phyloP scores from a whole-genome alignment of 2,329 filamentous ascomycete genomes.

The Chaetomium sp. region DNA sequence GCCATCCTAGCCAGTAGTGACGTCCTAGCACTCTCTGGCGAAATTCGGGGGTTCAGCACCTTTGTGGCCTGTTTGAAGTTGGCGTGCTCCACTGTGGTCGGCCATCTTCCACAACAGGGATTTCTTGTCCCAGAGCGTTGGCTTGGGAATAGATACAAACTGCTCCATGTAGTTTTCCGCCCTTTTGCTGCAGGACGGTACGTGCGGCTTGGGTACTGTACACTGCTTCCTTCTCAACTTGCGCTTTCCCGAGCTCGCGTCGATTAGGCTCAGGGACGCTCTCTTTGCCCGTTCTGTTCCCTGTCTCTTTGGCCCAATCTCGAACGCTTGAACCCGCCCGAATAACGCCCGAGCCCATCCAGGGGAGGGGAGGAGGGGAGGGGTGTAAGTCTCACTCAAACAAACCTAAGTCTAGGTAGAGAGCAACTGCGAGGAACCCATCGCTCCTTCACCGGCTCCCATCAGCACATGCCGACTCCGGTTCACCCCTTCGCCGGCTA shows the following conservation, averaged over 20 bases:
- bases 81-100: slow-evolving; percentile 3
- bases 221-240: background rate
- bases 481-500: slow-evolving; percentile 16
- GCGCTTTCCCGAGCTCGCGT: background rate
- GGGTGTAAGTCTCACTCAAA: slow-evolving; percentile 4
- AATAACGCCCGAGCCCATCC: background rate
- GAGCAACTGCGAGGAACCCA: slow-evolving; percentile 3
- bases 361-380: background rate
- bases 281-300: too few relatives aligned
- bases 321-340: slow-evolving; percentile 4
- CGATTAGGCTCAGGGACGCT: background rate
- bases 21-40: slow-evolving; percentile 14
- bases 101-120: slow-evolving; percentile 2
- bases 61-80: background rate
- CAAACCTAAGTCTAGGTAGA: background rate
- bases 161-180: background rate
- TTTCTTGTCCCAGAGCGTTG: background rate
- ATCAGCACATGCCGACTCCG: slow-evolving; percentile 18
- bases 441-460: slow-evolving; percentile 5
- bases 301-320: too few relatives aligned
- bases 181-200: slow-evolving; percentile 6
- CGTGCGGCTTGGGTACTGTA: slow-evolving; percentile 11
- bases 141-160: slow-evolving; percentile 7
- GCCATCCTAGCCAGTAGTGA: slow-evolving; percentile 13
- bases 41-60: background rate